Evolutionary conservation across 2,329 filamentous ascomycete species (phyloP).

Genomic region (Cytospora schulzeri): DNA sequence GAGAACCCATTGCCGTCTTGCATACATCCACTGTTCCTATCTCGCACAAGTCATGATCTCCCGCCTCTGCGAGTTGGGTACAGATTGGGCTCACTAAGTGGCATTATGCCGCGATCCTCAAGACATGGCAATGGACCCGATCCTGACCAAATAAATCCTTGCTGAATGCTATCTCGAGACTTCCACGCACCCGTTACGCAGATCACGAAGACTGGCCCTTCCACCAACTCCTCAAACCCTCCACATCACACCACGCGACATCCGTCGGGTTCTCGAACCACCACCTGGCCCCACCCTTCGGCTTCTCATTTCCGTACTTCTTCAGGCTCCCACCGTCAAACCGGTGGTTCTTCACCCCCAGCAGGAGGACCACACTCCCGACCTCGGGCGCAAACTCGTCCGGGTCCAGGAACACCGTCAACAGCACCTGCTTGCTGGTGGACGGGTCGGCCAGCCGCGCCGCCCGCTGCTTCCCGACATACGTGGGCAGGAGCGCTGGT

Average conservation of each 20-base stretch:
- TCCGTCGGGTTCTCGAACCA: slow-evolving; percentile 53
- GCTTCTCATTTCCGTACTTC: slow-evolving; percentile 45
- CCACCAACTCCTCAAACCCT: slow-evolving; percentile 51
- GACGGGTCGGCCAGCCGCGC: slow-evolving; percentile 55
- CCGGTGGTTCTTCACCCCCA: slow-evolving; percentile 59
- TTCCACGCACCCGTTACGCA: neutral
- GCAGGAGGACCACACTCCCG: slow-evolving; percentile 53
- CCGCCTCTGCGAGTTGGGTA: no score
- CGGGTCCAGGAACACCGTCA: slow-evolving; percentile 58
- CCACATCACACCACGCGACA: slow-evolving; percentile 53
- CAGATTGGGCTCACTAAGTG: no score
- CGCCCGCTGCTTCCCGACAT: slow-evolving; percentile 46
- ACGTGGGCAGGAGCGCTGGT: slow-evolving; percentile 50
- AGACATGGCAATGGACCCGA: no score
- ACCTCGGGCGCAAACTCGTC: slow-evolving; percentile 49
- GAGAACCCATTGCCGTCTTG: no score
- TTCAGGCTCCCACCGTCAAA: slow-evolving; percentile 51
- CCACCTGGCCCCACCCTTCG: slow-evolving; percentile 42
- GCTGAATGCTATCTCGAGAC: no score
- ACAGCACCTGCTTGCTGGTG: slow-evolving; percentile 53
- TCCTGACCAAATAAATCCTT: no score
- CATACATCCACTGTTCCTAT: no score
- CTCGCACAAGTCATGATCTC: no score
- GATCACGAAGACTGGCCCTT: neutral
- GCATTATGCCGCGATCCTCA: no score